Conservation (phyloP, 1,139 yeast genomes). For the Taphrina wiesneri region DNA sequence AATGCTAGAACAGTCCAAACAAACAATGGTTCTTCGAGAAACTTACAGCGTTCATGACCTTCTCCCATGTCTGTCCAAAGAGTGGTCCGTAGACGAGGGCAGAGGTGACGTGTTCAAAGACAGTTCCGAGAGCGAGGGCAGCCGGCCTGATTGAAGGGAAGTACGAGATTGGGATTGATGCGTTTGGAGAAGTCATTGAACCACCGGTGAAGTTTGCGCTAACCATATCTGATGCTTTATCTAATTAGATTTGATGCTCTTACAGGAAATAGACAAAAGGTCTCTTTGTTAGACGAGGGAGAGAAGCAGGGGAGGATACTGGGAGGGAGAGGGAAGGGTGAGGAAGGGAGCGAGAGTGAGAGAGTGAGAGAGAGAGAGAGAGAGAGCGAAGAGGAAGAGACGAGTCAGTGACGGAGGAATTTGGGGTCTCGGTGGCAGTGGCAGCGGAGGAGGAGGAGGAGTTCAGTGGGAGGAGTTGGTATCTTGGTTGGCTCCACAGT, state of each 20-base stretch:
- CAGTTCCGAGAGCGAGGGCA: conserved; percentile 45
- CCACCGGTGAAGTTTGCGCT: conserved; percentile 27
- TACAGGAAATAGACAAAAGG: neutral
- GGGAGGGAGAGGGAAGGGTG: neutral
- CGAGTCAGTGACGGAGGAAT: conserved; percentile 1
- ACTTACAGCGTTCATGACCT: conserved; percentile 40
- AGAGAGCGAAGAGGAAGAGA: neutral
- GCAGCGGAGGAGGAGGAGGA: neutral
- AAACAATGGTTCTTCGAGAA: neutral
- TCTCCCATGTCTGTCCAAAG: conserved; percentile 49
- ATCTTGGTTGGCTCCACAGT: neutral
- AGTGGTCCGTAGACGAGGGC: conserved; percentile 49
- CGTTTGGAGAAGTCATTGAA: conserved; percentile 27
- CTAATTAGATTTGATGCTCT: neutral
- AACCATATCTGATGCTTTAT: conserved; percentile 14
- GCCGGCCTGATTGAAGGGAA: conserved; percentile 34
- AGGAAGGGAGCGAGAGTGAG: neutral
- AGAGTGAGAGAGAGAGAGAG: neutral
- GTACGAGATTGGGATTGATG: conserved; percentile 32
- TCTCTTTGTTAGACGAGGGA: neutral
- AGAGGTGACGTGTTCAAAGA: conserved; percentile 47
- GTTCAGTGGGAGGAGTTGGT: neutral
- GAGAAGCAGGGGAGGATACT: neutral
- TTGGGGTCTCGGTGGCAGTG: neutral
- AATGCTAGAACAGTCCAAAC: neutral